A percentile compares a stretch with the other conserved stretches of the same genome.
phyloP scores from a whole-genome alignment of 2,329 filamentous ascomycete genomes.

The Aspergillus vadensis region DNA sequence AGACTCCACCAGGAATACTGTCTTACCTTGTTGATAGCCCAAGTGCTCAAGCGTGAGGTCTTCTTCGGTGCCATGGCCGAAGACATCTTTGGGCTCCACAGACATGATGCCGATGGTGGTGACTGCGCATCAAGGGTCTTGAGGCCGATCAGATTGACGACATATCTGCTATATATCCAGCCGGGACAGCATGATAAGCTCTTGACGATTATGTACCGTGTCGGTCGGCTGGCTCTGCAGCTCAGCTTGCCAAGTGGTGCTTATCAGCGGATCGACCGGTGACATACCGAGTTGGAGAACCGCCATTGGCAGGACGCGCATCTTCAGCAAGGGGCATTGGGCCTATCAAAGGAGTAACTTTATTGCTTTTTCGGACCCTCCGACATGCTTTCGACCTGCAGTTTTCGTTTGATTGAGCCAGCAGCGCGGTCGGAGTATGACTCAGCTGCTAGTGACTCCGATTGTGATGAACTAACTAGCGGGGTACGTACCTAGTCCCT shows the following conservation, averaged over 20 bases:
- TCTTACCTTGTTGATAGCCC: constrained; percentile 35
- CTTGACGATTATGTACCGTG: background rate
- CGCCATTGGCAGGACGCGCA: background rate
- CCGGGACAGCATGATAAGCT: background rate
- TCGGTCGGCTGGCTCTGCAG: background rate
- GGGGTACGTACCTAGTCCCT: background rate
- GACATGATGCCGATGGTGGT: background rate
- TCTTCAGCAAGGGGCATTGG: background rate
- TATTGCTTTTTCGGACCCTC: background rate
- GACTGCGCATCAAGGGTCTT: background rate
- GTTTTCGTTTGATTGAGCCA: background rate
- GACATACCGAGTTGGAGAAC: background rate
- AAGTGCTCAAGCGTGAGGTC: constrained; percentile 33
- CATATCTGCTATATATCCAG: background rate
- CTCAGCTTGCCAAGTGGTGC: background rate
- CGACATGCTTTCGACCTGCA: background rate
- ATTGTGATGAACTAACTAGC: background rate
- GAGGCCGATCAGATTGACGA: background rate
- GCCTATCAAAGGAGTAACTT: background rate
- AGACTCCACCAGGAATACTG: background rate
- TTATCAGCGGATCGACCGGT: constrained; percentile 4
- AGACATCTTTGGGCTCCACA: constrained; percentile 13
- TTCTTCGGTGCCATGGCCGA: constrained; percentile 20
- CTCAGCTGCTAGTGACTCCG: background rate
- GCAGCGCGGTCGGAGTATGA: background rate